A percentile compares a stretch with the other conserved stretches of the same genome.
phyloP scores from a whole-genome alignment of 2,329 filamentous ascomycete species.

The Penicillium sp. region DNA sequence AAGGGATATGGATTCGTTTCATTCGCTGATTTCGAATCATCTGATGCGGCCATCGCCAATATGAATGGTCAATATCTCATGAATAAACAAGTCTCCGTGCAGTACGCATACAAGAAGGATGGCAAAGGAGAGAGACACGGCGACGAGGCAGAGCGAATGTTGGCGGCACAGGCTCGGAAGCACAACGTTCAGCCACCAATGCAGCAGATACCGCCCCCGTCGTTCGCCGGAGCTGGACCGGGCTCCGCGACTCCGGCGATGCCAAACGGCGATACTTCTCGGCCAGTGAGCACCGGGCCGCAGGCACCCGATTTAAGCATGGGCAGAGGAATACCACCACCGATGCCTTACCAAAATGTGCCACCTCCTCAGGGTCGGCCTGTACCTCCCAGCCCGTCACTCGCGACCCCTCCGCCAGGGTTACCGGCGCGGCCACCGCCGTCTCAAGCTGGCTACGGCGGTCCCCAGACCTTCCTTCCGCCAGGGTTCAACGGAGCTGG shows the following conservation, averaged over 20 bases:
- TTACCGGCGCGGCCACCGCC: conserved; percentile 69
- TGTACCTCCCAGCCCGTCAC: conserved; percentile 51
- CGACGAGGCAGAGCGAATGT: conserved; percentile 85
- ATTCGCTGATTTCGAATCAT: conserved; percentile 88
- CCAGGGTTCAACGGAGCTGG: conserved; percentile 38
- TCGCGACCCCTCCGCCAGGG: conserved; percentile 50
- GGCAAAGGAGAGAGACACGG: conserved; percentile 95
- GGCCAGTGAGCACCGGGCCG: conserved; percentile 33
- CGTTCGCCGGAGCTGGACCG: conserved; percentile 56
- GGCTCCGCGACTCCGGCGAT: conserved; percentile 45
- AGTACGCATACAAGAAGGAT: conserved; percentile 99
- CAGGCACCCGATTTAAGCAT: conserved; percentile 32
- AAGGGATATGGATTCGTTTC: conserved; percentile 98
- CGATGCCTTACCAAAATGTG: conserved; percentile 43
- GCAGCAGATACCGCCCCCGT: conserved; percentile 67
- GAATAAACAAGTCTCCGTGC: conserved; percentile 93
- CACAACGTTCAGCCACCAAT: conserved; percentile 85
- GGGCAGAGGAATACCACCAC: conserved; percentile 42
- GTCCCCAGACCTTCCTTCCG: conserved; percentile 48
- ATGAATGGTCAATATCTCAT: conserved; percentile 97
- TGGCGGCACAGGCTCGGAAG: conserved; percentile 88
- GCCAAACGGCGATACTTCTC: conserved; percentile 41
- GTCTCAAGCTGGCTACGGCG: conserved; percentile 66
- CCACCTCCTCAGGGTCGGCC: conserved; percentile 50
- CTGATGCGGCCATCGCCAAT: conserved; percentile 83